Percentiles rank a stretch among this genome's conserved stretches.
These are phyloP conservation scores for Neocatenulostroma microsporum DNA, from an alignment of 2,329 filamentous ascomycete genomes.

Conservation along the genomic window DNA sequence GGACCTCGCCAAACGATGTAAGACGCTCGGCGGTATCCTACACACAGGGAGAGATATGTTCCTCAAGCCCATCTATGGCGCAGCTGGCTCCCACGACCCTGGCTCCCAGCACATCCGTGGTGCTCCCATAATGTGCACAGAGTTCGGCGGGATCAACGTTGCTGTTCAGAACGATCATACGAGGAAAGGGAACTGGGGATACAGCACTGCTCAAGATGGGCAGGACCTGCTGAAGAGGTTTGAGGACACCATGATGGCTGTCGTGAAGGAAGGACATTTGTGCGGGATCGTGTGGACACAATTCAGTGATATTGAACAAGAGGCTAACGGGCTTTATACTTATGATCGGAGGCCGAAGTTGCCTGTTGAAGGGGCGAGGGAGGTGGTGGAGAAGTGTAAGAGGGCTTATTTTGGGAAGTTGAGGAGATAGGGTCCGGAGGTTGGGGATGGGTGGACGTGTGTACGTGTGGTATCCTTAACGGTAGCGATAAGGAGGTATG, in stretches of 20 bases:
- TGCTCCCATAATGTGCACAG: slow-evolving; percentile 57
- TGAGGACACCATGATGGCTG: slow-evolving; percentile 51
- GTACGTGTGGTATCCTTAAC: no score
- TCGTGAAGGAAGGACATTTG: slow-evolving; percentile 49
- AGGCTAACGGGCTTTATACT: slow-evolving; percentile 59
- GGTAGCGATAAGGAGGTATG: no score
- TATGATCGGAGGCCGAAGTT: slow-evolving; percentile 56
- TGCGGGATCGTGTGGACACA: slow-evolving; percentile 62
- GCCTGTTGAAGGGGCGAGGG: slow-evolving; percentile 49
- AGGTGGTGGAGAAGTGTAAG: slow-evolving; percentile 49
- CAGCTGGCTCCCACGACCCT: slow-evolving; percentile 31
- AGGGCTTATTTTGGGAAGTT: slow-evolving; percentile 36
- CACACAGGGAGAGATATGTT: slow-evolving; percentile 52
- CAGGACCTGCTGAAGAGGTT: slow-evolving; percentile 53
- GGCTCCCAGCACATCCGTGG: slow-evolving; percentile 47
- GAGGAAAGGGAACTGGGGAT: slow-evolving; percentile 53
- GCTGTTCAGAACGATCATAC: slow-evolving; percentile 37
- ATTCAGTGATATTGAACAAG: slow-evolving; percentile 55
- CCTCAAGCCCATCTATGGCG: slow-evolving; percentile 37
- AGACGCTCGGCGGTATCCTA: slow-evolving; percentile 48
- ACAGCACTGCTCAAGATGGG: slow-evolving; percentile 56
- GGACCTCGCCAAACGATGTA: slow-evolving; percentile 49
- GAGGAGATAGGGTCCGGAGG: no score
- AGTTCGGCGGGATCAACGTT: slow-evolving; percentile 63
- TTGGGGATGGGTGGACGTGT: no score